These are phyloP conservation scores for Imleria badia DNA, from an alignment of 768 basidiomycete genomes.

Conservation along the genomic window DNA sequence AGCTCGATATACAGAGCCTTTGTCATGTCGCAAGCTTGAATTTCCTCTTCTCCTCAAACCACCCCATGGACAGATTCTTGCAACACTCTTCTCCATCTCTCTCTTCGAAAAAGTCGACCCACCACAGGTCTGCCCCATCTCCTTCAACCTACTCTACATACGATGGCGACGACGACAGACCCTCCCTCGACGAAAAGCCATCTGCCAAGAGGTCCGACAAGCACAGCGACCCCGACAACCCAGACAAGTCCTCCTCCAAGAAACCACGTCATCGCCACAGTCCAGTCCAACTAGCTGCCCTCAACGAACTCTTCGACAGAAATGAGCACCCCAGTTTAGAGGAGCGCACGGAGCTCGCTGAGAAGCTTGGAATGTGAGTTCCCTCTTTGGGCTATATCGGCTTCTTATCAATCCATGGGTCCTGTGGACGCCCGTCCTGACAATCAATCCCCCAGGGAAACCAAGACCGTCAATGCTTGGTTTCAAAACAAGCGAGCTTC, in stretches of 20 bases:
- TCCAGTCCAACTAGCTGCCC: slow-evolving; percentile 66
- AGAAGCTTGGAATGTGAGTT: slow-evolving; percentile 74
- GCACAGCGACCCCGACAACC: slow-evolving; percentile 22
- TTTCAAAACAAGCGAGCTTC: slow-evolving; percentile 87
- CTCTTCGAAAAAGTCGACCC: slow-evolving; percentile 11
- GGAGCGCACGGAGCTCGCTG: slow-evolving; percentile 64
- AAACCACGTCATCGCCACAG: slow-evolving; percentile 80
- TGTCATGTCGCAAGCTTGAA: slow-evolving; percentile 38
- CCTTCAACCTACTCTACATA: slow-evolving; percentile 8
- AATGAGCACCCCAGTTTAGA: slow-evolving; percentile 74
- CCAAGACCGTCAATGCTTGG: slow-evolving; percentile 84
- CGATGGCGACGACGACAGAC: slow-evolving; percentile 24
- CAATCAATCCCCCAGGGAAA: slow-evolving; percentile 54
- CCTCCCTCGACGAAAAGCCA: slow-evolving; percentile 26
- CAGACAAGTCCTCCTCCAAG: slow-evolving; percentile 42
- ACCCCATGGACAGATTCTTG: slow-evolving; percentile 25
- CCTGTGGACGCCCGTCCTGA: slow-evolving; percentile 10
- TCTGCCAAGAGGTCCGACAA: slow-evolving; percentile 22
- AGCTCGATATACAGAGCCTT: slow-evolving; percentile 40
- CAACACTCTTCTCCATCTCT: slow-evolving; percentile 13
- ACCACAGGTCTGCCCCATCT: slow-evolving; percentile 10
- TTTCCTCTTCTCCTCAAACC: slow-evolving; percentile 30
- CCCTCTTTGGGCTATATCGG: slow-evolving; percentile 27
- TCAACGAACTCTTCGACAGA: slow-evolving; percentile 77
- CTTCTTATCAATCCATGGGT: slow-evolving; percentile 18